Evolutionary conservation across 306 rosid species (phyloP).

Genomic region (Rosa persica): DNA sequence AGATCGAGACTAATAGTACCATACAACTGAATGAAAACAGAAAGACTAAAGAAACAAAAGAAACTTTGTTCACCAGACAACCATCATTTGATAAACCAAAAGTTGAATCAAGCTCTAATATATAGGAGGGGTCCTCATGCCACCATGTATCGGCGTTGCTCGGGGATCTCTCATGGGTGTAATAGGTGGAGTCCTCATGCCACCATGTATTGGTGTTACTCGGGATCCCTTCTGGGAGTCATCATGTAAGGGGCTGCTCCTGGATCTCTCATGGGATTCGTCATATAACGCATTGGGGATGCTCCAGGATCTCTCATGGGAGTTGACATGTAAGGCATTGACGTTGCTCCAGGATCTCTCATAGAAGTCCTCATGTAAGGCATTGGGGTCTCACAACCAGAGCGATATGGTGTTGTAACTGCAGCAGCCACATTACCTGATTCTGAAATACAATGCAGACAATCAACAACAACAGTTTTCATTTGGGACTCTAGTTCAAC

Average conservation of each 20-base stretch:
- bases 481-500: conserved; percentile 64
- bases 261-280: background rate
- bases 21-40: background rate
- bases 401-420: background rate
- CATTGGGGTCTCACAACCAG: conserved; percentile 8
- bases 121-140: background rate
- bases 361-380: background rate
- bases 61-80: background rate
- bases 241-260: too few relatives aligned
- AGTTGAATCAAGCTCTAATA: background rate
- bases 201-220: background rate
- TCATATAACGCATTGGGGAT: background rate
- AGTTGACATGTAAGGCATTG: background rate
- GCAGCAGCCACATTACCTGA: background rate
- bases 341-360: background rate
- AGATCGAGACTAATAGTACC: background rate
- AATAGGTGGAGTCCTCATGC: background rate
- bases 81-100: background rate
- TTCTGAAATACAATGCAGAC: background rate
- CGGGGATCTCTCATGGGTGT: conserved; percentile 1
- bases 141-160: background rate
- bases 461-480: conserved; percentile 33
- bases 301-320: background rate
- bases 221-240: background rate
- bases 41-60: background rate